Conservation (phyloP, 139 green algal species). For the Chlorella ohadii region DNA sequence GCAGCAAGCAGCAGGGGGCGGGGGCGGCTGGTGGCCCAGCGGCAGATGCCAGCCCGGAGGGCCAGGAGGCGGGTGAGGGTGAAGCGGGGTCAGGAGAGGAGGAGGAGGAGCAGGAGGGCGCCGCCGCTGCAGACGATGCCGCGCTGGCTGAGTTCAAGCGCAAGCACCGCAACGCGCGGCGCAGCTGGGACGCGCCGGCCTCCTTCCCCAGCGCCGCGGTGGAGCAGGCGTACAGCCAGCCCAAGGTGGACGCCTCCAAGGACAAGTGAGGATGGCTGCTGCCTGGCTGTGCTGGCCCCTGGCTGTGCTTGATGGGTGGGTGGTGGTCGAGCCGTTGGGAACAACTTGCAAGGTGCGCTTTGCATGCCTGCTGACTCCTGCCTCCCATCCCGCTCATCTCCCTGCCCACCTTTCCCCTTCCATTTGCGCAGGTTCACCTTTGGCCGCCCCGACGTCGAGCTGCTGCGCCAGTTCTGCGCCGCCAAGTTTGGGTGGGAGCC, state of each 20-base stretch:
- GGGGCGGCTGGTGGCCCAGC: background rate
- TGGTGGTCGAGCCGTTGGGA: too few species aligned
- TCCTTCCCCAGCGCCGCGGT: constrained; percentile 79
- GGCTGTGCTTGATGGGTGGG: background rate
- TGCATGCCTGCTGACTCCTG: too few species aligned
- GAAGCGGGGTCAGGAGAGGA: background rate
- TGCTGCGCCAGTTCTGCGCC: constrained; percentile 79
- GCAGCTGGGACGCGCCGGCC: constrained; percentile 79
- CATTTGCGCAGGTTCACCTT: constrained; percentile 76
- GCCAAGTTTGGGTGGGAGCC: constrained; percentile 75
- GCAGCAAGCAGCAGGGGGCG: background rate
- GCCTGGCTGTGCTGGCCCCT: too few species aligned
- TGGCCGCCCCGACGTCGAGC: constrained; percentile 72
- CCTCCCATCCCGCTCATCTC: too few species aligned
- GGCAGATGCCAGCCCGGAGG: too few species aligned
- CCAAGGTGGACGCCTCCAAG: constrained; percentile 52
- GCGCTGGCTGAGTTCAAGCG: constrained; percentile 68
- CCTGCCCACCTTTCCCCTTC: too few species aligned
- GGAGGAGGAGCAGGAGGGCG: background rate
- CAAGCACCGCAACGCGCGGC: constrained; percentile 58
- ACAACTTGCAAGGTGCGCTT: too few species aligned
- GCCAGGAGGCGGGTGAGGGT: too few species aligned
- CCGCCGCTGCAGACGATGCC: background rate
- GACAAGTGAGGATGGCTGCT: constrained; percentile 47
- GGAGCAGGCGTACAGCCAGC: constrained; percentile 58